These are phyloP conservation scores for Saturnispora diversa DNA, from an alignment of 805 yeast species.

Conservation along the genomic window DNA sequence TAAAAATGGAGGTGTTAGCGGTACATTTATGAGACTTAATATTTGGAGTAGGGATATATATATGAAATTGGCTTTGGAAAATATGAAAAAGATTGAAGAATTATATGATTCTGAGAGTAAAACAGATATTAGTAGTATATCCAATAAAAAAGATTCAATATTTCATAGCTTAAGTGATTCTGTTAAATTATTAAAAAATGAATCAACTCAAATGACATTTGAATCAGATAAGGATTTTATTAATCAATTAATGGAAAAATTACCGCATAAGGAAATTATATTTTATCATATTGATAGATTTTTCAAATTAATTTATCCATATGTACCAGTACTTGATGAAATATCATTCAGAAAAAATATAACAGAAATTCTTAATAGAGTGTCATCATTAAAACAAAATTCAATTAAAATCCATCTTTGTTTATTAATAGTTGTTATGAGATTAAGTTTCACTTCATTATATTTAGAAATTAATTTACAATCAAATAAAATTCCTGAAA, in stretches of 20 bases:
- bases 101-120: neutral
- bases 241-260: conserved; percentile 12
- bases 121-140: neutral
- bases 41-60: conserved; percentile 6
- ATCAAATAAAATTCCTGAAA: neutral
- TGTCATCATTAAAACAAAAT: conserved; percentile 2
- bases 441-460: conserved; percentile 24
- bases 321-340: conserved; percentile 41
- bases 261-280: conserved; percentile 29
- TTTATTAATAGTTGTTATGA: conserved; percentile 22
- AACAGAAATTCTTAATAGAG: conserved; percentile 26
- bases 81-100: neutral
- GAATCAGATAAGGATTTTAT: neutral
- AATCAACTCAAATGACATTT: neutral
- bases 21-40: conserved; percentile 6
- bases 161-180: conserved; percentile 13
- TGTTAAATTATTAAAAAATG: neutral
- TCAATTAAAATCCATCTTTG: conserved; percentile 18
- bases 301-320: conserved; percentile 36
- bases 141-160: conserved; percentile 4
- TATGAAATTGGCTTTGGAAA: neutral
- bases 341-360: conserved; percentile 28
- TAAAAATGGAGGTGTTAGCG: conserved; percentile 1
- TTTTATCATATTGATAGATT: conserved; percentile 34
- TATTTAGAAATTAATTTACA: conserved; percentile 17